Percentiles rank a stretch among this genome's conserved stretches.
Evolutionary conservation across 345 rosid genomes (phyloP).

Genomic region (Aquilaria malaccensis): DNA sequence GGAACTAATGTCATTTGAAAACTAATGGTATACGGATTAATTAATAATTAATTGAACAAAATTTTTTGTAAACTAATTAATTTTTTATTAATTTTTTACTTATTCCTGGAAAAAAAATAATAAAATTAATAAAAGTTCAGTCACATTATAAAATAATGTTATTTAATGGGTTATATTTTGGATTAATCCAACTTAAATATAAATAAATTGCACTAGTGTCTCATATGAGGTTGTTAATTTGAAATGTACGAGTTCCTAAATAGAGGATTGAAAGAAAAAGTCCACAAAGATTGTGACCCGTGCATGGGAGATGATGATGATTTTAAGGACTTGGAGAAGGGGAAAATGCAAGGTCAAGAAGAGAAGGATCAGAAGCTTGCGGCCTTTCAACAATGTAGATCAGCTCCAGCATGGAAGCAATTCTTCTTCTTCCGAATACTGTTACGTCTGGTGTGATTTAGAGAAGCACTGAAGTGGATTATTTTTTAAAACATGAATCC

Average conservation of each 20-base stretch:
- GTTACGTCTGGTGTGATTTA: constrained; percentile 23
- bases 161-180: background rate
- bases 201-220: background rate
- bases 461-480: constrained; percentile 7
- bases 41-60: too few relatives aligned
- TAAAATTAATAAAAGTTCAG: too few relatives aligned
- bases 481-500: constrained; percentile 10
- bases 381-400: constrained; percentile 6
- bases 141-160: background rate
- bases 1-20: too few relatives aligned
- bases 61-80: too few relatives aligned
- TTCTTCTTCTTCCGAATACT: constrained; percentile 36
- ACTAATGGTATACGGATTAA: too few relatives aligned
- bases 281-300: constrained; percentile 2
- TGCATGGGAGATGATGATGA: constrained; percentile 6
- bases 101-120: too few relatives aligned
- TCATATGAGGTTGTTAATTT: background rate
- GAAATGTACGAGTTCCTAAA: constrained; percentile 22
- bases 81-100: too few relatives aligned
- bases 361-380: constrained; percentile 8
- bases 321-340: constrained; percentile 23
- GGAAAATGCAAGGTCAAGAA: constrained; percentile 2
- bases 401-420: constrained; percentile 22
- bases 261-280: constrained; percentile 10
- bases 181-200: background rate